Evolutionary conservation across 2,329 filamentous ascomycete species (phyloP).

Genomic region (Ophiostoma ulmi): DNA sequence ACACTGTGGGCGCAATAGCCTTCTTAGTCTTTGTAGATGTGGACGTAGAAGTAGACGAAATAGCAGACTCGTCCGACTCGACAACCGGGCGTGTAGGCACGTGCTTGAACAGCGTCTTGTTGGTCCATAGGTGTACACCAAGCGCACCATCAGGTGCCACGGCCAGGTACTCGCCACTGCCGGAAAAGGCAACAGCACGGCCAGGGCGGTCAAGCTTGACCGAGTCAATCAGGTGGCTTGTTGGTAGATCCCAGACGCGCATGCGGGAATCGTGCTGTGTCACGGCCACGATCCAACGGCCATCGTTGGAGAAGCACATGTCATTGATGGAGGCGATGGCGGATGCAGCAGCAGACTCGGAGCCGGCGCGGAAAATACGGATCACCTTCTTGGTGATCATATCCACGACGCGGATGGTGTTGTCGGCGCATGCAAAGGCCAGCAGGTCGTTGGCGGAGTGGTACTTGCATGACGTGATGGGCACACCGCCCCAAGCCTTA

Average conservation of each 20-base stretch:
- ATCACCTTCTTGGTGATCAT: conserved; percentile 86
- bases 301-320: conserved; percentile 85
- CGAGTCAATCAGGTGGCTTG: conserved; percentile 89
- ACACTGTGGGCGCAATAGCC: conserved; percentile 49
- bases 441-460: conserved; percentile 79
- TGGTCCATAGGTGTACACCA: conserved; percentile 94
- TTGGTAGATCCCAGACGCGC: conserved; percentile 91
- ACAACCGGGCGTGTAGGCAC: conserved; percentile 80
- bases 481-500: conserved; percentile 49
- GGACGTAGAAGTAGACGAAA: not conserved
- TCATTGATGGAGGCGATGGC: conserved; percentile 56
- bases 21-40: not conserved
- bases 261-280: conserved; percentile 75
- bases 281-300: conserved; percentile 86
- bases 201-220: conserved; percentile 75
- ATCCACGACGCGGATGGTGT: conserved; percentile 82
- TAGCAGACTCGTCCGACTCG: conserved; percentile 33
- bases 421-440: conserved; percentile 82
- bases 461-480: conserved; percentile 71
- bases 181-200: conserved; percentile 80
- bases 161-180: conserved; percentile 89
- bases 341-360: not conserved
- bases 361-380: conserved; percentile 82
- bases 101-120: conserved; percentile 84
- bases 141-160: conserved; percentile 76